Conservation (phyloP, 768 basidiomycete species). For the Hirschioporus abietinus region DNA sequence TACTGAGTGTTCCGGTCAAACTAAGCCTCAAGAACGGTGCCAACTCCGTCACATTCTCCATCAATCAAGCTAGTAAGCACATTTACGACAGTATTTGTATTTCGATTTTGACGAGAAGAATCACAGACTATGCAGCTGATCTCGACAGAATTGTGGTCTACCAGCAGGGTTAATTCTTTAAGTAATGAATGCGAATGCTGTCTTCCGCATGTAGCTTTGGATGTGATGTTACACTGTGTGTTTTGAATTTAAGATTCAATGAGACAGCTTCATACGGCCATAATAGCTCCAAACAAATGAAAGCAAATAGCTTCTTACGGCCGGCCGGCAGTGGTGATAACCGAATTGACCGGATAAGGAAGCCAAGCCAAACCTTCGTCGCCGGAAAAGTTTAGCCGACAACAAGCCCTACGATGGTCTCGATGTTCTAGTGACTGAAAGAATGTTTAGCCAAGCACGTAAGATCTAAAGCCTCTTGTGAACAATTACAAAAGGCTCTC, state of each 20-base stretch:
- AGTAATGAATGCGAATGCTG: background rate
- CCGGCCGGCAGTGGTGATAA: background rate
- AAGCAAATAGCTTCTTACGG: background rate
- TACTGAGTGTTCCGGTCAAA: conserved; percentile 53
- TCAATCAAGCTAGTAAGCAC: conserved; percentile 41
- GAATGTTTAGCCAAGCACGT: conserved; percentile 7
- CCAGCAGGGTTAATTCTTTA: conserved; percentile 1
- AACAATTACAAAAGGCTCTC: conserved; percentile 7
- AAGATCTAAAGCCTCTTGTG: conserved; percentile 7
- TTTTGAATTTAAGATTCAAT: background rate
- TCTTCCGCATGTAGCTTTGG: background rate
- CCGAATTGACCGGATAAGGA: background rate
- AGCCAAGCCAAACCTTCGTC: background rate
- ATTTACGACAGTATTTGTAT: conserved; percentile 7
- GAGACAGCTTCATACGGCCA: background rate
- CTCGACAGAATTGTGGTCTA: conserved; percentile 60
- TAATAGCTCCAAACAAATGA: too few relatives aligned
- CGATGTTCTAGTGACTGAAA: background rate
- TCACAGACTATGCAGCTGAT: conserved; percentile 50
- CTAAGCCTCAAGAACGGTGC: conserved; percentile 43
- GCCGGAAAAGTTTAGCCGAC: background rate
- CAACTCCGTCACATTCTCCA: conserved; percentile 46
- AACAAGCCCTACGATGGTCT: background rate
- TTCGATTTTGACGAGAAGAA: conserved; percentile 1
- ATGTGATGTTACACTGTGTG: background rate